Evolutionary conservation across 345 rosid genomes (phyloP).

Genomic region (Brassica napus): Da-Ae NC_063439.1:23681501-23682000

Average conservation of each 20-base stretch:
- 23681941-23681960: neutral
- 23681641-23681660: conserved; percentile 25
- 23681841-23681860: conserved; percentile 9
- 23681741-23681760: neutral
- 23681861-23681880: conserved; percentile 23
- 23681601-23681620: neutral
- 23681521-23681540: neutral
- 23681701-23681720: neutral
- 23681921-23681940: neutral
- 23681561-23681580: neutral
- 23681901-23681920: conserved; percentile 8
- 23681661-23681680: conserved; percentile 19
- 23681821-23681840: neutral
- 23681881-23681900: conserved; percentile 17
- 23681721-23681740: neutral
- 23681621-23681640: conserved; percentile 25
- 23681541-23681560: neutral
- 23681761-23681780: neutral
- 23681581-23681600: neutral
- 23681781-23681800: neutral
- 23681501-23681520: neutral
- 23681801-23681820: neutral
- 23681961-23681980: conserved; percentile 7
- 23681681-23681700: neutral
- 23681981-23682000: conserved; percentile 1